These are phyloP conservation scores for Wickerhamiella nectarea DNA, from an alignment of 805 yeast species.

Conservation along the genomic window DNA sequence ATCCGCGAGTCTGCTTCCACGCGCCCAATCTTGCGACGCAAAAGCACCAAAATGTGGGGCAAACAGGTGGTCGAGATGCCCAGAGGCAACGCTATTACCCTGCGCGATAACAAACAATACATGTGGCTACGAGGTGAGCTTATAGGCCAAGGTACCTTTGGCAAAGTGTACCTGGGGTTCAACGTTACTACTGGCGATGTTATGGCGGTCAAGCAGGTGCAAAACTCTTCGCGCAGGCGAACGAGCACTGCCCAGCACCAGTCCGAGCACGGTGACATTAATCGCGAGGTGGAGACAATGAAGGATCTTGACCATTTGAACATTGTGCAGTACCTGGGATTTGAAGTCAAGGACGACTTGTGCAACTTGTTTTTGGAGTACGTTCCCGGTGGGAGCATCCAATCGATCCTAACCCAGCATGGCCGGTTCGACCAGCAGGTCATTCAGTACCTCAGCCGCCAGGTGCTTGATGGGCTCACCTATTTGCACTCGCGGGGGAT, in stretches of 20 bases:
- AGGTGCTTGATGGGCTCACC: slow-evolving; percentile 72
- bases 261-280: slow-evolving; percentile 67
- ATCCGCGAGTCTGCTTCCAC: slow-evolving; percentile 10
- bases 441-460: slow-evolving; percentile 59
- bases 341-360: slow-evolving; percentile 59
- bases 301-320: slow-evolving; percentile 88
- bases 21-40: slow-evolving; percentile 40
- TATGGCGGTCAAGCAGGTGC: slow-evolving; percentile 95
- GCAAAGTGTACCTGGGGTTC: slow-evolving; percentile 79
- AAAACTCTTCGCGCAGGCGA: slow-evolving; percentile 33
- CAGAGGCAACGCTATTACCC: slow-evolving; percentile 50
- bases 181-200: slow-evolving; percentile 95
- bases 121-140: slow-evolving; percentile 97
- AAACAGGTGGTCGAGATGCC: slow-evolving; percentile 65
- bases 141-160: slow-evolving; percentile 94
- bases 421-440: slow-evolving; percentile 76
- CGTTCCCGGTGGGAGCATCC: slow-evolving; percentile 96
- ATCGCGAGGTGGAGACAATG: slow-evolving; percentile 83
- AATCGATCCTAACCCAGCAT: slow-evolving; percentile 64
- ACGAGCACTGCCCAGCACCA: slow-evolving; percentile 19
- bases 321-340: slow-evolving; percentile 92
- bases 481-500: slow-evolving; percentile 80
- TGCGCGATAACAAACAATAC: slow-evolving; percentile 59
- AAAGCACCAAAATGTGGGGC: slow-evolving; percentile 96
- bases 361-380: slow-evolving; percentile 86